phyloP scores from a whole-genome alignment of 2,329 filamentous ascomycete species.

The Cryphonectria parasitica region DNA sequence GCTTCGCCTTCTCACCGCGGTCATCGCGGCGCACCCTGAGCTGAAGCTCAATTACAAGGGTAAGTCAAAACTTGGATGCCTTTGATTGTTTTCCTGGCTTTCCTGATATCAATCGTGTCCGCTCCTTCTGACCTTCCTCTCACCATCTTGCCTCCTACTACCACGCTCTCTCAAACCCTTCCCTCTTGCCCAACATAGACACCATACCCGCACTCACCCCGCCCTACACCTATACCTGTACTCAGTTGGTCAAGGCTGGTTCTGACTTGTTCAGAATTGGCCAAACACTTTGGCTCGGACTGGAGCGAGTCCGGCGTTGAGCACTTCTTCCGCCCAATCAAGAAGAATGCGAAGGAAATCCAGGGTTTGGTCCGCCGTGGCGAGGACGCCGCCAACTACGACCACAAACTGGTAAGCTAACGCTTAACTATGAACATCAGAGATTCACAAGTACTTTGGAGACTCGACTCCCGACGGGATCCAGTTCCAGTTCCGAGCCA shows the following conservation, averaged over 20 bases:
- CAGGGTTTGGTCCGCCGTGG: constrained; percentile 40
- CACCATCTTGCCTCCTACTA: not conserved
- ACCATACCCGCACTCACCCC: not conserved
- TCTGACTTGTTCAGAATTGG: constrained; percentile 47
- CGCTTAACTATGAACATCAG: constrained; percentile 40
- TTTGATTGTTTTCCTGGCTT: not conserved
- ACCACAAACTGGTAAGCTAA: constrained; percentile 31
- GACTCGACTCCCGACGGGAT: constrained; percentile 61
- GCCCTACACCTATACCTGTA: not conserved
- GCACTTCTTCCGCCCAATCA: constrained; percentile 56
- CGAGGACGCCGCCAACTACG: constrained; percentile 49
- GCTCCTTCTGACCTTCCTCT: not conserved
- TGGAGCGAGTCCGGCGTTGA: constrained; percentile 51
- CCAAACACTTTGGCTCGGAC: constrained; percentile 53
- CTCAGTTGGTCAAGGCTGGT: constrained; percentile 28
- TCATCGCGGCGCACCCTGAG: constrained; percentile 59
- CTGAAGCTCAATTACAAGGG: constrained; percentile 65
- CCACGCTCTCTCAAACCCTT: not conserved
- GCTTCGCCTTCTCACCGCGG: constrained; percentile 62
- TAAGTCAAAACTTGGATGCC: constrained; percentile 42
- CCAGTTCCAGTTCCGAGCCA: constrained; percentile 62
- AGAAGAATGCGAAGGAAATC: constrained; percentile 46
- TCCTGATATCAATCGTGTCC: not conserved
- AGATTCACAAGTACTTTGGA: constrained; percentile 63
- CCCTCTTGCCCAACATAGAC: not conserved